phyloP scores from a whole-genome alignment of 2,329 filamentous ascomycete species.

The Ceratocystis colombiana region DNA sequence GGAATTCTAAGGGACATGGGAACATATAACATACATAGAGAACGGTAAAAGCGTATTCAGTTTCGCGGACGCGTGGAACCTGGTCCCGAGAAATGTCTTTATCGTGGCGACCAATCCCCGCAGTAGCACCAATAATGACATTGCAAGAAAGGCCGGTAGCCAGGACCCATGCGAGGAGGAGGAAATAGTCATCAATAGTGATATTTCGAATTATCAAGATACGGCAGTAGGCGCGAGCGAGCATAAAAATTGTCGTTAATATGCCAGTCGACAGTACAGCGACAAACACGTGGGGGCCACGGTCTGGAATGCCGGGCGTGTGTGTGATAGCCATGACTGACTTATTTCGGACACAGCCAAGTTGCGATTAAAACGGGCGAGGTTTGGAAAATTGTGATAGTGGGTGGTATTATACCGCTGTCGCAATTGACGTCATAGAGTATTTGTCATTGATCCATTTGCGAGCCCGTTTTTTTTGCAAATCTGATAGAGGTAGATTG shows the following conservation, averaged over 20 bases:
- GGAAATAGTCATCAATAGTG: slow-evolving; percentile 70
- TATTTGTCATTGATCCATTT: slow-evolving; percentile 7
- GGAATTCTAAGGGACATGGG: not conserved
- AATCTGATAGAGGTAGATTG: not conserved
- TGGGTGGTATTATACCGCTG: not conserved
- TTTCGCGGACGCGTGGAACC: slow-evolving; percentile 40
- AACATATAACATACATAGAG: slow-evolving; percentile 42
- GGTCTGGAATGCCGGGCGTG: slow-evolving; percentile 35
- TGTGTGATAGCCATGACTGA: slow-evolving; percentile 20
- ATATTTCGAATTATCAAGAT: slow-evolving; percentile 61
- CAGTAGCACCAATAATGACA: slow-evolving; percentile 53
- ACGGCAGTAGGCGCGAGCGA: slow-evolving; percentile 61
- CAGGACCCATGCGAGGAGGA: slow-evolving; percentile 66
- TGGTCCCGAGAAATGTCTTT: slow-evolving; percentile 46
- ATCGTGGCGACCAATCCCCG: slow-evolving; percentile 61
- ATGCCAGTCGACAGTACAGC: slow-evolving; percentile 60
- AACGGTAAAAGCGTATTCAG: slow-evolving; percentile 55
- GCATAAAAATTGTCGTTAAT: slow-evolving; percentile 64
- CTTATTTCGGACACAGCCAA: not conserved
- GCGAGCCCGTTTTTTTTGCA: not conserved
- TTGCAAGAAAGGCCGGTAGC: slow-evolving; percentile 57
- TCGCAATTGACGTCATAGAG: not conserved
- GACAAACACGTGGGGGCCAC: slow-evolving; percentile 53
- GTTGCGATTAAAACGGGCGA: not conserved
- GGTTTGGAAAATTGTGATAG: not conserved